phyloP scores from a whole-genome alignment of 208 protist species.

The Leishmania turanica region DNA sequence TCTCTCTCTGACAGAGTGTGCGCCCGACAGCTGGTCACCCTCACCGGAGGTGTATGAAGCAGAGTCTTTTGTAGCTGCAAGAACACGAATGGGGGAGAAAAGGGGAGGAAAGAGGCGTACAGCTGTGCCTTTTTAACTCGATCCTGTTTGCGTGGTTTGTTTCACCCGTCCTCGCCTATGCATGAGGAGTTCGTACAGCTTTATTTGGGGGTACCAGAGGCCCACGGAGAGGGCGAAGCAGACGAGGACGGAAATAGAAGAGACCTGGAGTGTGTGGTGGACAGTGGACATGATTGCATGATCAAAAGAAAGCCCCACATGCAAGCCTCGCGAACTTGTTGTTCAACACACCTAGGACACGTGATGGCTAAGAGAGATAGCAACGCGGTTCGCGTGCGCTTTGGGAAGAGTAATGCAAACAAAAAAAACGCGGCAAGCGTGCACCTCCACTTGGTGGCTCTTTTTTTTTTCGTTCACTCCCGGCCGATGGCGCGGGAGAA shows the following conservation, averaged over 20 bases:
- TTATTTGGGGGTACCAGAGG: not conserved
- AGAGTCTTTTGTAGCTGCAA: not conserved
- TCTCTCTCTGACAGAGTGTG: not conserved
- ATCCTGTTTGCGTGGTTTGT: slow-evolving; percentile 6
- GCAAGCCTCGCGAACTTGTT: not conserved
- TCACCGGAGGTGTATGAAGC: slow-evolving; percentile 5
- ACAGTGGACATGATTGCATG: not conserved
- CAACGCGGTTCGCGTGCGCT: not conserved
- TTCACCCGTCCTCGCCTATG: slow-evolving; percentile 15
- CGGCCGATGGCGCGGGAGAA: not conserved
- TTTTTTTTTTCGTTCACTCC: not conserved
- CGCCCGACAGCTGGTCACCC: not conserved
- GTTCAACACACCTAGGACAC: not conserved
- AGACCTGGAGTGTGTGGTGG: not conserved
- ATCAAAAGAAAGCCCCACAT: not conserved
- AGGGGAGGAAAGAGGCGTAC: not conserved
- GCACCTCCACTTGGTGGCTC: not conserved
- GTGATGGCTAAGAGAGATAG: not conserved
- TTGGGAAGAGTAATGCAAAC: not conserved
- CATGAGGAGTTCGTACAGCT: slow-evolving; percentile 2
- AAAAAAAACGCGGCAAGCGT: not conserved
- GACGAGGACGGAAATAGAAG: not conserved
- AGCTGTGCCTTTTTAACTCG: slow-evolving; percentile 1
- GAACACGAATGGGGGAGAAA: not conserved
- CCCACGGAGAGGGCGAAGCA: slow-evolving; percentile 6